These are phyloP conservation scores for Mycena capillaripes DNA, from an alignment of 768 basidiomycete species.

Conservation along the genomic window DNA sequence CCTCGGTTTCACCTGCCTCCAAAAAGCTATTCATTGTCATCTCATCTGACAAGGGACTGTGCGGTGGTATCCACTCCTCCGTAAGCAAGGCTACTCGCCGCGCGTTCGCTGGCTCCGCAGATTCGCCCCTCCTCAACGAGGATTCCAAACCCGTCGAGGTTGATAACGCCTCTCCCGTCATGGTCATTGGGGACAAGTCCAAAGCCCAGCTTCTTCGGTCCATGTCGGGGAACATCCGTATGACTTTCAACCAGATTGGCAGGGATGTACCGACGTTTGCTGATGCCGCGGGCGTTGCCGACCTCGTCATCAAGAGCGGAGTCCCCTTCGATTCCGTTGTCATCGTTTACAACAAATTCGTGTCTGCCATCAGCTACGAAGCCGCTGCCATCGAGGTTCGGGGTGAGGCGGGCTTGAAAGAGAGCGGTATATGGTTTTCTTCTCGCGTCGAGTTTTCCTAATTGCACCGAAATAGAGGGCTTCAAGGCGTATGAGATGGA, in stretches of 20 bases:
- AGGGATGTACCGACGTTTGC: conserved; percentile 97
- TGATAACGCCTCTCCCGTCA: conserved; percentile 75
- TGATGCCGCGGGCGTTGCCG: conserved; percentile 94
- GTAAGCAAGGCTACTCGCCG: conserved; percentile 91
- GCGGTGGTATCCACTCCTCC: conserved; percentile 99
- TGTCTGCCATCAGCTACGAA: conserved; percentile 94
- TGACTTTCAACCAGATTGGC: conserved; percentile 98
- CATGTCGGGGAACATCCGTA: conserved; percentile 72
- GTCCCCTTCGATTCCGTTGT: conserved; percentile 89
- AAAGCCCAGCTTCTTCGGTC: conserved; percentile 90
- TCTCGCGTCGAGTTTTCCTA: neutral
- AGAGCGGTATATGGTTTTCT: conserved; percentile 71
- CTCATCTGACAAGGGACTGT: conserved; percentile 99
- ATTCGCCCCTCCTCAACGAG: conserved; percentile 61
- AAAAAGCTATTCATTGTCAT: conserved; percentile 93
- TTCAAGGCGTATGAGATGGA: conserved; percentile 99
- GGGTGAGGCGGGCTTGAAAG: conserved; percentile 85
- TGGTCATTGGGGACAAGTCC: conserved; percentile 97
- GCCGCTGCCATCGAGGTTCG: conserved; percentile 80
- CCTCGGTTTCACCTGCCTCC: conserved; percentile 75
- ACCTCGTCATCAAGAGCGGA: conserved; percentile 89
- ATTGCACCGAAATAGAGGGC: conserved; percentile 49
- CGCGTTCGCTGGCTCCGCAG: conserved; percentile 68
- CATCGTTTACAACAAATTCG: conserved; percentile 87
- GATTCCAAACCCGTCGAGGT: conserved; percentile 58